Percentiles rank a stretch among this genome's conserved stretches.
phyloP scores from a whole-genome alignment of 345 rosid species.

The Clausena lansium region DNA sequence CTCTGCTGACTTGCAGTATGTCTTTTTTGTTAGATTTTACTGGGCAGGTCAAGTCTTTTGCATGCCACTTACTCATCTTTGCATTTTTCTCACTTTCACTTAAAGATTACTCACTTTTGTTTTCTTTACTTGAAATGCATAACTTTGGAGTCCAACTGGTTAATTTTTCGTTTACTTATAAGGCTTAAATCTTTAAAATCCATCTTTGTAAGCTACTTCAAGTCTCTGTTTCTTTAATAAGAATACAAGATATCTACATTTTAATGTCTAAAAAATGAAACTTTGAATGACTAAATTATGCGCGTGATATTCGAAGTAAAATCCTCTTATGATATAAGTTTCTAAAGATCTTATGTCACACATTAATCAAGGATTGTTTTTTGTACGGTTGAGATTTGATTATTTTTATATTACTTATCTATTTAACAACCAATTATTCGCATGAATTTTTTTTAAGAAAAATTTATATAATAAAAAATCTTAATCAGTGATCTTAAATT shows the following conservation, averaged over 20 bases:
- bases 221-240: not conserved
- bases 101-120: not conserved
- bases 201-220: not conserved
- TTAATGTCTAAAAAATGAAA: not conserved
- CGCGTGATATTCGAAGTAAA: not conserved
- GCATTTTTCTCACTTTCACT: not conserved
- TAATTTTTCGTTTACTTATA: not conserved
- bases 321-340: no score
- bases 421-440: no score
- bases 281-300: no score
- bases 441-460: no score
- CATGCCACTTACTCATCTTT: not conserved
- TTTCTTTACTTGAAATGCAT: not conserved
- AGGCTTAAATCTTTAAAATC: not conserved
- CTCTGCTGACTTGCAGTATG: not conserved
- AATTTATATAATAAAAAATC: no score
- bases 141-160: not conserved
- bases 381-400: no score
- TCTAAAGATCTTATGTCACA: no score
- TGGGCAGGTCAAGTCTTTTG: constrained; percentile 3
- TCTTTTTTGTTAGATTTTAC: not conserved
- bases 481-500: not conserved
- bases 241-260: not conserved
- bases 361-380: no score
- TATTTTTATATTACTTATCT: no score